Percentiles rank a stretch among this genome's conserved stretches.
phyloP scores from a whole-genome alignment of 345 rosid species.

The Brassica carinata region DNA sequence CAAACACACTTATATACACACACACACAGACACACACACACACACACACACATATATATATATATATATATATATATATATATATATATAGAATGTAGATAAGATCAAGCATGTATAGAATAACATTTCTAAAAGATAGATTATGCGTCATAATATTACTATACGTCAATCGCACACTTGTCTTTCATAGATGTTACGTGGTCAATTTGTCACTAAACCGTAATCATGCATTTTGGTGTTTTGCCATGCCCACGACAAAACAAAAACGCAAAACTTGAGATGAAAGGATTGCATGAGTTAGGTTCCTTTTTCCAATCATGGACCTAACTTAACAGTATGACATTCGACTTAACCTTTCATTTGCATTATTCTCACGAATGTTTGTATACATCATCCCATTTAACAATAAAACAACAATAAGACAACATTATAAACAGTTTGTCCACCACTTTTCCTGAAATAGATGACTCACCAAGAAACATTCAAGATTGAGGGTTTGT shows the following conservation, averaged over 20 bases:
- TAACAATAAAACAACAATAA: conserved; percentile 1
- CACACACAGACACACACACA: neutral
- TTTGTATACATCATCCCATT: neutral
- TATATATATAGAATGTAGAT: neutral
- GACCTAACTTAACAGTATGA: conserved; percentile 42
- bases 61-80: too few species aligned
- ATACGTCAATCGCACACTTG: conserved; percentile 29
- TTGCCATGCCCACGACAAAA: conserved; percentile 27
- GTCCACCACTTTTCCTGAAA: conserved; percentile 24
- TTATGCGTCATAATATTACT: neutral
- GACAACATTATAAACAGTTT: conserved; percentile 32
- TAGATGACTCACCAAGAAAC: conserved; percentile 36
- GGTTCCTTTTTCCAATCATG: conserved; percentile 35
- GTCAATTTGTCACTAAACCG: conserved; percentile 34
- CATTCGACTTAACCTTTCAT: conserved; percentile 34
- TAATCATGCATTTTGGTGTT: conserved; percentile 33
- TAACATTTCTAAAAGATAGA: neutral
- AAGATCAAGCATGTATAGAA: neutral
- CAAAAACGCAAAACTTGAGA: conserved; percentile 32
- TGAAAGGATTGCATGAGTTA: conserved; percentile 42
- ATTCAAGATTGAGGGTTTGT: conserved; percentile 27
- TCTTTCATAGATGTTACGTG: conserved; percentile 40
- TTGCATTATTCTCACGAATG: conserved; percentile 18
- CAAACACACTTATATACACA: neutral
- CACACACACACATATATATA: neutral